Conservation (phyloP, 495 filamentous ascomycete species). For the Stereocaulon alpinum region DNA sequence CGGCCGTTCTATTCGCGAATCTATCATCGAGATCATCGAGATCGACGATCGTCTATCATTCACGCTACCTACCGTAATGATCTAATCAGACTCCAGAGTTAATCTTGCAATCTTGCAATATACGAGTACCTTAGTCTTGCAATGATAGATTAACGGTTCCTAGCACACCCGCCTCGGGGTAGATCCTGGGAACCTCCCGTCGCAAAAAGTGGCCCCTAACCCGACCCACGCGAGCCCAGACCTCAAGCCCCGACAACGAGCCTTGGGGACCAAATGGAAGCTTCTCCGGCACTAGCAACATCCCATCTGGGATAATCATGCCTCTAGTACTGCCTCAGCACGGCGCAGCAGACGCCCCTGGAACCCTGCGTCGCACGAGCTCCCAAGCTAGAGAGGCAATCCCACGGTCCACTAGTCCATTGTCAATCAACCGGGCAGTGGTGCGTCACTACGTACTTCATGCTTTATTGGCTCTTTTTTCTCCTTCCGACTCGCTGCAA, state of each 20-base stretch:
- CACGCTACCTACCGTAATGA: conserved; percentile 2
- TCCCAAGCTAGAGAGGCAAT: not conserved
- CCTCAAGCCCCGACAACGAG: not conserved
- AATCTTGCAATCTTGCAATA: no score
- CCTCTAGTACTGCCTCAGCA: not conserved
- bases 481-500: not conserved
- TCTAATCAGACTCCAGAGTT: not conserved
- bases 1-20: not conserved
- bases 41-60: not conserved
- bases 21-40: not conserved
- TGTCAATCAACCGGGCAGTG: not conserved
- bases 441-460: conserved; percentile 1
- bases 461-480: not conserved
- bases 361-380: not conserved
- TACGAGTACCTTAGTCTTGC: no score
- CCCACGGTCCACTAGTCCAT: not conserved
- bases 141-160: no score
- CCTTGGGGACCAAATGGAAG: not conserved
- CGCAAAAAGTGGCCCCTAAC: not conserved
- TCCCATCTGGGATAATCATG: not conserved
- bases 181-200: not conserved
- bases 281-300: not conserved
- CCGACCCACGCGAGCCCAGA: not conserved
- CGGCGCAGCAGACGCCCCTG: not conserved
- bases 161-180: no score